Evolutionary conservation across 1,139 yeast species (phyloP).

Genomic region (Scheffersomyces quercinus): DNA sequence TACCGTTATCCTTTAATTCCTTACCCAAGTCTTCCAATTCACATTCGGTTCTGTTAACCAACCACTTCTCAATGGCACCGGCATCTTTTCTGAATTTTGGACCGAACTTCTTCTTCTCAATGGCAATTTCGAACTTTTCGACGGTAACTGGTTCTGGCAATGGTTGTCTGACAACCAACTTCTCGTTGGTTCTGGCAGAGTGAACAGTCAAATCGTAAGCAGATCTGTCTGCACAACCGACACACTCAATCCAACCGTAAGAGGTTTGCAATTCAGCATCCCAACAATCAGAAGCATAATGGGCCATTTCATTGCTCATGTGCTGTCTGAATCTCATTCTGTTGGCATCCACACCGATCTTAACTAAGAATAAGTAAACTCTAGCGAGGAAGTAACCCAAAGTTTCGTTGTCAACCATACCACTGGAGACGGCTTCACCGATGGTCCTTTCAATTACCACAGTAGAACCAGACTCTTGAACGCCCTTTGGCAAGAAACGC

Average conservation of each 20-base stretch:
- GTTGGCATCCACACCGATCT: constrained; percentile 84
- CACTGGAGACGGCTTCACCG: constrained; percentile 86
- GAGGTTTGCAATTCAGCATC: constrained; percentile 96
- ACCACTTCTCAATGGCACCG: constrained; percentile 83
- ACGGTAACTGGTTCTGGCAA: constrained; percentile 81
- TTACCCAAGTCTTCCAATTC: constrained; percentile 77
- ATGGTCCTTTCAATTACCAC: constrained; percentile 63
- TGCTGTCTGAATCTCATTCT: constrained; percentile 97
- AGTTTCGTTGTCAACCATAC: constrained; percentile 95
- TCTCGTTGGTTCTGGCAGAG: constrained; percentile 91
- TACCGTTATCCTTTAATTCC: constrained; percentile 64
- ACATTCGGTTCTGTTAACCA: constrained; percentile 74
- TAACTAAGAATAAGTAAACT: constrained; percentile 78
- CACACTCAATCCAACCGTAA: constrained; percentile 99
- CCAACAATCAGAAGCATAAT: constrained; percentile 99
- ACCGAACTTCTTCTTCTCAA: constrained; percentile 94
- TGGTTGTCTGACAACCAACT: constrained; percentile 89
- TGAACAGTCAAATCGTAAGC: constrained; percentile 97
- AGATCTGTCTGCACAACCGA: constrained; percentile 99
- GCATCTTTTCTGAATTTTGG: constrained; percentile 98
- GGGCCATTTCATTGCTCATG: constrained; percentile 99
- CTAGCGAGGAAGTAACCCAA: constrained; percentile 96
- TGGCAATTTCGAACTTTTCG: constrained; percentile 78
- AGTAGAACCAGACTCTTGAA: constrained; percentile 84
- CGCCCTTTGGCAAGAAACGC: constrained; percentile 78